These are phyloP conservation scores for Chiua virens DNA, from an alignment of 768 basidiomycete species.

Conservation along the genomic window DNA sequence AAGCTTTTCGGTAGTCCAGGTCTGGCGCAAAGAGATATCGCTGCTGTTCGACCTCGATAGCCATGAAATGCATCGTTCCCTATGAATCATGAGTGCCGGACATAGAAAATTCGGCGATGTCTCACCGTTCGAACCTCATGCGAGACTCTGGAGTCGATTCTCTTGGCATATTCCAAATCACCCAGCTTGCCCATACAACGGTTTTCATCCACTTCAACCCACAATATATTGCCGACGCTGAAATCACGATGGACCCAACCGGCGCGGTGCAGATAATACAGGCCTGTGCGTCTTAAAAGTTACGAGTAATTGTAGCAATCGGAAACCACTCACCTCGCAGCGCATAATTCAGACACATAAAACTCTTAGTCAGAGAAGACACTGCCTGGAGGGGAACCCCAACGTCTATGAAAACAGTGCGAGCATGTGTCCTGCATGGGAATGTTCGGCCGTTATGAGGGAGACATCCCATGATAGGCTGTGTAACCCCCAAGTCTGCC, in stretches of 20 bases:
- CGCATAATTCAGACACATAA: not conserved
- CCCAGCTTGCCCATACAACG: slow-evolving; percentile 1
- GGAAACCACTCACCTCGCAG: slow-evolving; percentile 2
- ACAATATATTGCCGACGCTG: too few species aligned
- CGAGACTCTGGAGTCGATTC: not conserved
- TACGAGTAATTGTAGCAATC: too few species aligned
- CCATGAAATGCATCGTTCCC: slow-evolving; percentile 15
- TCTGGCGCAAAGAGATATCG: not conserved
- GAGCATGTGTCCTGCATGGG: not conserved
- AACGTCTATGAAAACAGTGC: not conserved
- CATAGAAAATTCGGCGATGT: too few species aligned
- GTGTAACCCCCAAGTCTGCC: not conserved
- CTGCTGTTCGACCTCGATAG: slow-evolving; percentile 5
- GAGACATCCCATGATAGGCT: not conserved
- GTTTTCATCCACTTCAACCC: too few species aligned
- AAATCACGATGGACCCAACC: slow-evolving; percentile 9
- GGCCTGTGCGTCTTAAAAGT: too few species aligned
- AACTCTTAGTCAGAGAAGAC: not conserved
- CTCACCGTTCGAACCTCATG: slow-evolving; percentile 11
- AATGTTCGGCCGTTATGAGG: not conserved
- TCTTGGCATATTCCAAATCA: slow-evolving; percentile 15
- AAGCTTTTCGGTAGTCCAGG: too few species aligned
- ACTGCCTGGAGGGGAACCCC: not conserved
- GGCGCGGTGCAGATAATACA: slow-evolving; percentile 2
- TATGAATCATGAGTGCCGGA: not conserved